A percentile compares a stretch with the other conserved stretches of the same genome.
Evolutionary conservation across 1,284 basidiomycete genomes (phyloP).

Genomic region (Schizophyllum amplum): DNA sequence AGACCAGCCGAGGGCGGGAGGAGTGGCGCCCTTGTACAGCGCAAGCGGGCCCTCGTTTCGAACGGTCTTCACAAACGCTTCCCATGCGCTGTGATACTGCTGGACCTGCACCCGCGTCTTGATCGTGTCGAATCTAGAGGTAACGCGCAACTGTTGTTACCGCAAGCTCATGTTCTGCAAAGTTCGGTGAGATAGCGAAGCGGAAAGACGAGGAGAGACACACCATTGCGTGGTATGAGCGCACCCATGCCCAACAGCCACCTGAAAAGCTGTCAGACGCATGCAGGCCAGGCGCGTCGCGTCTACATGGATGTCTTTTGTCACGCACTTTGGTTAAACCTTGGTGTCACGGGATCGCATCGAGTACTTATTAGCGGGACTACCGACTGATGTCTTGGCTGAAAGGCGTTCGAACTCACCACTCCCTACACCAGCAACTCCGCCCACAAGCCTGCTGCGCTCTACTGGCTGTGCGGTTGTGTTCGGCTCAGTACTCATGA

Average conservation of each 20-base stretch:
- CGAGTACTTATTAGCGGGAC: no score
- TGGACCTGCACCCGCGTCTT: slow-evolving; percentile 72
- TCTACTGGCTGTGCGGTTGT: not conserved
- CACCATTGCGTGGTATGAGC: slow-evolving; percentile 14
- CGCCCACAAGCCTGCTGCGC: not conserved
- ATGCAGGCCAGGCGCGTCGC: no score
- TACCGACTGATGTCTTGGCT: no score
- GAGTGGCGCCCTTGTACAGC: slow-evolving; percentile 66
- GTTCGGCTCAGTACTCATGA: no score
- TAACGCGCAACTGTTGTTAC: not conserved
- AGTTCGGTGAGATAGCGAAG: not conserved
- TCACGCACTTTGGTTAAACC: no score
- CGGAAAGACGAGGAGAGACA: not conserved
- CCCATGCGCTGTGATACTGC: slow-evolving; percentile 61
- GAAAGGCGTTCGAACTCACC: no score
- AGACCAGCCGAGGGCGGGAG: slow-evolving; percentile 53
- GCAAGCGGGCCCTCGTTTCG: slow-evolving; percentile 54
- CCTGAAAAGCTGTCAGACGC: no score
- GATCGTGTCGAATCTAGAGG: slow-evolving; percentile 61
- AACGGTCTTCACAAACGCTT: slow-evolving; percentile 56
- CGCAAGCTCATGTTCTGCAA: no score
- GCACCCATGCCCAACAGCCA: slow-evolving; percentile 63
- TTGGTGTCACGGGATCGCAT: no score
- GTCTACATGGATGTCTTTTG: no score
- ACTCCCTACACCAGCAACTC: not conserved